phyloP scores from a whole-genome alignment of 73 alveolate species.

The Blepharisma stoltei region DNA sequence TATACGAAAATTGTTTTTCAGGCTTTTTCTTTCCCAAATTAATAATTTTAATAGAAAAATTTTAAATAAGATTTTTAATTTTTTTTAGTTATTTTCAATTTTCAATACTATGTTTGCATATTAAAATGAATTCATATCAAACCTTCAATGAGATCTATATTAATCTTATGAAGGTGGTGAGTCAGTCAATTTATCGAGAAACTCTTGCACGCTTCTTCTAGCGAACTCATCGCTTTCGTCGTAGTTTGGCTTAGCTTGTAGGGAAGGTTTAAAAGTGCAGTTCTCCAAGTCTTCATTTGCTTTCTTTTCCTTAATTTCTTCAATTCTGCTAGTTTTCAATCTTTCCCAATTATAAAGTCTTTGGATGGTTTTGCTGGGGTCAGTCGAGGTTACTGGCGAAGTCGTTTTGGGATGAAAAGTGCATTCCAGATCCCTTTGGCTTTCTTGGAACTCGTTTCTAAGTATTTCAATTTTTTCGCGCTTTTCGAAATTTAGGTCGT shows the following conservation, averaged over 20 bases:
- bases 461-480: constrained; percentile 4
- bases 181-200: too few species aligned
- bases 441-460: constrained; percentile 3
- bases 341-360: constrained; percentile 22
- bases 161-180: too few species aligned
- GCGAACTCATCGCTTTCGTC: too few species aligned
- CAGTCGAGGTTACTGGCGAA: not conserved
- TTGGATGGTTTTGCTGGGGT: not conserved
- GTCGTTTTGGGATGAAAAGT: constrained; percentile 22
- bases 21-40: too few species aligned
- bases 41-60: too few species aligned
- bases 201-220: too few species aligned
- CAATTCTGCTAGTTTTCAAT: not conserved
- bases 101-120: too few species aligned
- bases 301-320: not conserved
- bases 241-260: not conserved
- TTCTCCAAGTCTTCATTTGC: constrained; percentile 1
- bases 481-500: not conserved
- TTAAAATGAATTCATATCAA: too few species aligned
- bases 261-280: constrained; percentile 13
- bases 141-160: too few species aligned
- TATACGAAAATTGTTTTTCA: too few species aligned
- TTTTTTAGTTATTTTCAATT: too few species aligned
- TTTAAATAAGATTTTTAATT: too few species aligned
- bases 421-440: constrained; percentile 18